A percentile compares a stretch with the other conserved stretches of the same genome.
phyloP scores from a whole-genome alignment of 495 filamentous ascomycete species.

The Annulohypoxylon moriforme region DNA sequence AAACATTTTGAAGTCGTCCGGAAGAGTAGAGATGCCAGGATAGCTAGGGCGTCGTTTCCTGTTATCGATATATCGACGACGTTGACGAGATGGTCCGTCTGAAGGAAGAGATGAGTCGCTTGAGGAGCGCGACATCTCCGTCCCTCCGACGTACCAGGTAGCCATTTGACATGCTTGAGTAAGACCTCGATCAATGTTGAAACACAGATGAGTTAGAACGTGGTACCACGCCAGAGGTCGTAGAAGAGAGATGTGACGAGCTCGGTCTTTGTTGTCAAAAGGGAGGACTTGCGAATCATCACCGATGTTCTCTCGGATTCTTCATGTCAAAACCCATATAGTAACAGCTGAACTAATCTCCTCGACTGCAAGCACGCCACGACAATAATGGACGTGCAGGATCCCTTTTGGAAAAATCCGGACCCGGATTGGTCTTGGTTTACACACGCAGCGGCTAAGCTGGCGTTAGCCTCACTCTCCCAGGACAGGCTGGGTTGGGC shows the following conservation, averaged over 20 bases:
- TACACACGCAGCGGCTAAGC: slow-evolving; percentile 45
- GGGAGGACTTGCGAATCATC: slow-evolving; percentile 38
- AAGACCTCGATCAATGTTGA: slow-evolving; percentile 23
- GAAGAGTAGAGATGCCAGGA: slow-evolving; percentile 36
- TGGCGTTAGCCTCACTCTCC: slow-evolving; percentile 45
- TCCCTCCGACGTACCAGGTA: slow-evolving; percentile 48
- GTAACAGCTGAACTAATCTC: slow-evolving; percentile 26
- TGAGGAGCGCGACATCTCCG: slow-evolving; percentile 50
- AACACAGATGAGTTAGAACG: slow-evolving; percentile 29
- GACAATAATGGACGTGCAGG: slow-evolving; percentile 42
- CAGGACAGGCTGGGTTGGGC: slow-evolving; percentile 30
- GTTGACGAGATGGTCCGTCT: slow-evolving; percentile 33
- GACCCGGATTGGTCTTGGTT: slow-evolving; percentile 35
- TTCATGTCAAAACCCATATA: slow-evolving; percentile 32
- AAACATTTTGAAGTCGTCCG: slow-evolving; percentile 43
- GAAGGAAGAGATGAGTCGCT: slow-evolving; percentile 48
- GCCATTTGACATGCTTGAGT: slow-evolving; percentile 50
- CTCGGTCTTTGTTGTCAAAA: slow-evolving; percentile 36
- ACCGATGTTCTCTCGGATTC: slow-evolving; percentile 25
- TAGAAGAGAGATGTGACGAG: slow-evolving; percentile 24
- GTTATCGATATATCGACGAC: slow-evolving; percentile 27
- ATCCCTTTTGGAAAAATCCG: slow-evolving; percentile 33
- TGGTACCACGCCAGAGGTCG: slow-evolving; percentile 41
- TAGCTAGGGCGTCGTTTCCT: slow-evolving; percentile 46
- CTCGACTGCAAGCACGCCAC: slow-evolving; percentile 42